Evolutionary conservation across 352 stramenopile species (phyloP).

Genomic region (Peronospora destructor): DNA sequence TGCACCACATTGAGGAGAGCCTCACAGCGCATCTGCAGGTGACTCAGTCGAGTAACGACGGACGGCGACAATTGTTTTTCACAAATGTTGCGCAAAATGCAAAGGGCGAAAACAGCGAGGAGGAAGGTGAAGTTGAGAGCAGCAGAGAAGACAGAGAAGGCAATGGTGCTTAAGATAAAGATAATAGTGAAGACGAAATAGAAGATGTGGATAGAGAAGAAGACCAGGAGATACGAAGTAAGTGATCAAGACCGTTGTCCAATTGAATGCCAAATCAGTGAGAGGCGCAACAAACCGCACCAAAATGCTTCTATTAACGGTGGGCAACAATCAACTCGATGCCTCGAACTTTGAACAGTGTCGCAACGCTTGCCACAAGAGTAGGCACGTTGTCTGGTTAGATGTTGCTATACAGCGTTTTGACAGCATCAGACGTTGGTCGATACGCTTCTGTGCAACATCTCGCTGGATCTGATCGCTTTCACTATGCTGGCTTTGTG

Average conservation of each 20-base stretch:
- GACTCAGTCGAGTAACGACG: slow-evolving; percentile 34
- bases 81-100: slow-evolving; percentile 9
- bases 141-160: slow-evolving; percentile 8
- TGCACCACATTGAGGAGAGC: slow-evolving; percentile 69
- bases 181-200: slow-evolving; percentile 4
- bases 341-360: slow-evolving; percentile 61
- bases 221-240: background rate
- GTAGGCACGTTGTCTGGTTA: slow-evolving; percentile 57
- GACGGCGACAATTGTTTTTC: slow-evolving; percentile 28
- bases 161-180: slow-evolving; percentile 2
- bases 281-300: slow-evolving; percentile 6
- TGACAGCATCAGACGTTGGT: slow-evolving; percentile 61
- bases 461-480: slow-evolving; percentile 45
- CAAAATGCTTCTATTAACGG: background rate
- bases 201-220: background rate
- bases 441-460: slow-evolving; percentile 55
- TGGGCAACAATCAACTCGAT: background rate
- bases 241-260: slow-evolving; percentile 9
- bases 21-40: slow-evolving; percentile 56
- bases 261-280: slow-evolving; percentile 22
- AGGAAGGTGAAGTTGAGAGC: slow-evolving; percentile 4
- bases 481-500: slow-evolving; percentile 57
- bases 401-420: slow-evolving; percentile 73
- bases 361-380: slow-evolving; percentile 48
- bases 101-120: slow-evolving; percentile 7